A percentile compares a stretch with the other conserved stretches of the same genome.
Evolutionary conservation across 2,329 filamentous ascomycete species (phyloP).

Genomic region (Aspergillus ruber): DNA sequence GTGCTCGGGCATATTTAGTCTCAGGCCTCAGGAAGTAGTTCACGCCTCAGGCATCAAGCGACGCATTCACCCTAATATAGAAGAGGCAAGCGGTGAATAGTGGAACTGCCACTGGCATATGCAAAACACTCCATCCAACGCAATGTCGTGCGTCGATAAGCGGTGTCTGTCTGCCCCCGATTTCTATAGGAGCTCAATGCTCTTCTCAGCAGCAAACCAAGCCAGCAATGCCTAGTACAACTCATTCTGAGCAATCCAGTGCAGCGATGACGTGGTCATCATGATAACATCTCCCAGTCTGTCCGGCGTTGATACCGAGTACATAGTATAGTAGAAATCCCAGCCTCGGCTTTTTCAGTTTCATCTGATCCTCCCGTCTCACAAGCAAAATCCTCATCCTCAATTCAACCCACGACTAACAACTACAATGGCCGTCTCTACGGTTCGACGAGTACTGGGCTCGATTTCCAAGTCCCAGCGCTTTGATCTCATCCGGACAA

Average conservation of each 20-base stretch:
- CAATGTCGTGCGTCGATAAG: not conserved
- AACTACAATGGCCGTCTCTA: conserved; percentile 13
- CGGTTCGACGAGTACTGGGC: conserved; percentile 11
- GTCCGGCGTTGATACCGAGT: not conserved
- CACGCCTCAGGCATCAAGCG: too few species aligned
- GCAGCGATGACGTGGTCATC: conserved; percentile 17
- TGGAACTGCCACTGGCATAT: too few species aligned
- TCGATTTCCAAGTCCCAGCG: conserved; percentile 6
- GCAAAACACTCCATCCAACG: too few species aligned
- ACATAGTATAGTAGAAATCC: too few species aligned
- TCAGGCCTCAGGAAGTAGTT: too few species aligned
- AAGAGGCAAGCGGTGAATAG: too few species aligned
- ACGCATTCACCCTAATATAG: too few species aligned
- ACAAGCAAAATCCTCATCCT: not conserved
- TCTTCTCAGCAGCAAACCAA: too few species aligned
- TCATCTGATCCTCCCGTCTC: not conserved
- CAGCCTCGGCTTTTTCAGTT: not conserved
- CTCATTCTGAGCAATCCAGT: conserved; percentile 1
- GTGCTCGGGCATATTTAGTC: too few species aligned
- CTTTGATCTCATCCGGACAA: conserved; percentile 4
- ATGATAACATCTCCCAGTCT: not conserved
- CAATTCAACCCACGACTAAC: not conserved
- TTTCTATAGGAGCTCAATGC: too few species aligned
- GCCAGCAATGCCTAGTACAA: not conserved
- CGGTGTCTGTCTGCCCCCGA: not conserved